These are phyloP conservation scores for Raphanus hybrid DNA, from an alignment of 441 rosid genomes.

Conservation along the genomic window DNA sequence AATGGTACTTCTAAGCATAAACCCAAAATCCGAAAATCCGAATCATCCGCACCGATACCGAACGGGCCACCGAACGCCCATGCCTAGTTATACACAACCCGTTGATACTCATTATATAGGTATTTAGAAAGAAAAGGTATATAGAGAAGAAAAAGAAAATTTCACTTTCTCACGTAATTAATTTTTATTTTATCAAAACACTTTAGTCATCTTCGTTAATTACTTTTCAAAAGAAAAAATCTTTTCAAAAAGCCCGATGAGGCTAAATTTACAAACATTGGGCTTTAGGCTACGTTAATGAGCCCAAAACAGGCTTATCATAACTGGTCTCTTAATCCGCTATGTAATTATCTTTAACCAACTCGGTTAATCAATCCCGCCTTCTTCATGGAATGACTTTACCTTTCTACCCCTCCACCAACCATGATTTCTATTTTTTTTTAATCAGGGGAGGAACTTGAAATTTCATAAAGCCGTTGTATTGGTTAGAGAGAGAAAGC, in stretches of 20 bases:
- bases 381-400: background rate
- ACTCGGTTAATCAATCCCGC: background rate
- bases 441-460: constrained; percentile 1
- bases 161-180: constrained; percentile 15
- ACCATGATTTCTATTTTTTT: background rate
- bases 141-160: background rate
- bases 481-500: background rate
- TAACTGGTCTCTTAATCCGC: background rate
- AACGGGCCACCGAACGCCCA: no score
- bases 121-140: background rate
- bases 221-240: background rate
- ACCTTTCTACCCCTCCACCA: background rate
- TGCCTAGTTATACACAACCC: background rate
- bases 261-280: background rate
- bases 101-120: background rate
- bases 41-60: no score
- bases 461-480: constrained; percentile 36
- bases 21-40: no score
- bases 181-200: background rate
- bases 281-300: constrained; percentile 3
- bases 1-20: no score
- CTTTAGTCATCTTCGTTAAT: background rate
- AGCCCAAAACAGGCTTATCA: constrained; percentile 14
- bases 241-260: background rate
- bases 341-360: background rate